A percentile compares a stretch with the other conserved stretches of the same genome.
These are phyloP conservation scores for Discostella pseudostelligera DNA, from an alignment of 108 stramenopile genomes.

Conservation along the genomic window DNA sequence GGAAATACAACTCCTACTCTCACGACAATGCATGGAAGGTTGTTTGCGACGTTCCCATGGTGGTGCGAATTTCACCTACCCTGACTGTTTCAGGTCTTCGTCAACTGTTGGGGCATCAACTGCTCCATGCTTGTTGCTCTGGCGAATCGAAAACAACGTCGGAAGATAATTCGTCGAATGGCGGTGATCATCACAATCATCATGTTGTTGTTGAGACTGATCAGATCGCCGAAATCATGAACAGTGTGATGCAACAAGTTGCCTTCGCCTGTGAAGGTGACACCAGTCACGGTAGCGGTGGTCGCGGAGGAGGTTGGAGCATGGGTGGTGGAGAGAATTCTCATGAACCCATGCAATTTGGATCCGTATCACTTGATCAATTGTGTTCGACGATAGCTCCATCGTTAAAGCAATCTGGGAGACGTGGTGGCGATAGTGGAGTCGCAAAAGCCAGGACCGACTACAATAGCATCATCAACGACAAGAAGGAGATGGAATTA, in stretches of 20 bases:
- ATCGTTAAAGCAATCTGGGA: too few species aligned
- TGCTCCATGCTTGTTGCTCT: conserved; percentile 15
- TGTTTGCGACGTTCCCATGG: conserved; percentile 42
- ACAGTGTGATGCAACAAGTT: not conserved
- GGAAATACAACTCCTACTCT: not conserved
- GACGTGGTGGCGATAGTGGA: too few species aligned
- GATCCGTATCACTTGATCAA: too few species aligned
- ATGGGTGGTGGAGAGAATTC: not conserved
- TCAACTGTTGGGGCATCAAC: conserved; percentile 42
- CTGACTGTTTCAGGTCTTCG: conserved; percentile 67
- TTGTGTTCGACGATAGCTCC: too few species aligned
- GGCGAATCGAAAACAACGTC: too few species aligned
- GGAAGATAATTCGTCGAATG: conserved; percentile 1
- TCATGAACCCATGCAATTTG: too few species aligned
- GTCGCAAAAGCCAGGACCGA: too few species aligned
- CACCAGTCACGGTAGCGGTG: not conserved
- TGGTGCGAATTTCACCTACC: conserved; percentile 57
- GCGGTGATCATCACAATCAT: not conserved
- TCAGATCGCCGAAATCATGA: conserved; percentile 5
- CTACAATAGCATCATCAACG: too few species aligned
- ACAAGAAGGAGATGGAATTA: conserved; percentile 52
- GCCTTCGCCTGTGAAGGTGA: not conserved
- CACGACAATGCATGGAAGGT: conserved; percentile 10
- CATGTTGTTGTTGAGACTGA: not conserved
- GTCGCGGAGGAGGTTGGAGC: not conserved